These are phyloP conservation scores for Flaveria ramosissima DNA, from an alignment of 129 eudicot genomes.

Conservation along the genomic window DNA sequence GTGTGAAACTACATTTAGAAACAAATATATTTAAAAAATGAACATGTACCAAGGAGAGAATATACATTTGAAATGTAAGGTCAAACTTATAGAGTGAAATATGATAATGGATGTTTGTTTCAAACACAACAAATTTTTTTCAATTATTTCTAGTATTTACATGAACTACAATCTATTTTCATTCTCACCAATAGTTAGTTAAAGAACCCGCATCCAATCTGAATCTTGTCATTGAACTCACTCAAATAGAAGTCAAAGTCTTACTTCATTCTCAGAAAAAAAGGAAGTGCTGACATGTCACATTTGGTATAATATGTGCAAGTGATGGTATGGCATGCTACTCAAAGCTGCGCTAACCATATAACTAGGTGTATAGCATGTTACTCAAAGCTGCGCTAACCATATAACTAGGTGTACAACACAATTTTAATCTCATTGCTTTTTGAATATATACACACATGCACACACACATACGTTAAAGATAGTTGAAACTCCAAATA, in stretches of 20 bases:
- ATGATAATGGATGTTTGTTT: not conserved
- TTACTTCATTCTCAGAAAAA: not conserved
- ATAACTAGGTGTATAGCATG: no score
- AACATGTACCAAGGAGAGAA: slow-evolving; percentile 15
- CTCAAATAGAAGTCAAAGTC: not conserved
- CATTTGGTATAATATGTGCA: not conserved
- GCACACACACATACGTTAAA: no score
- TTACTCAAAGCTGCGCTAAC: no score
- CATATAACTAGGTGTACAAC: no score
- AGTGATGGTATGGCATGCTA: not conserved
- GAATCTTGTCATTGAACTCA: not conserved
- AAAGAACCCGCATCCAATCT: not conserved
- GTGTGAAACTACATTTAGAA: slow-evolving; percentile 3
- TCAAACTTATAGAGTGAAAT: not conserved
- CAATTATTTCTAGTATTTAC: not conserved
- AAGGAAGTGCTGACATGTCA: not conserved
- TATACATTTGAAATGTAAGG: not conserved
- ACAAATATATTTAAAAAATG: not conserved
- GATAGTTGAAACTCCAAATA: no score
- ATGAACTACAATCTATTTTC: no score
- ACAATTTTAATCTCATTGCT: no score
- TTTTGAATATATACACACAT: no score
- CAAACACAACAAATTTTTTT: slow-evolving; percentile 12
- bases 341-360: no score
- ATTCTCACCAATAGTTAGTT: no score